Evolutionary conservation across 352 stramenopile genomes (phyloP).

Genomic region (Pythium pyrilobum): DNA sequence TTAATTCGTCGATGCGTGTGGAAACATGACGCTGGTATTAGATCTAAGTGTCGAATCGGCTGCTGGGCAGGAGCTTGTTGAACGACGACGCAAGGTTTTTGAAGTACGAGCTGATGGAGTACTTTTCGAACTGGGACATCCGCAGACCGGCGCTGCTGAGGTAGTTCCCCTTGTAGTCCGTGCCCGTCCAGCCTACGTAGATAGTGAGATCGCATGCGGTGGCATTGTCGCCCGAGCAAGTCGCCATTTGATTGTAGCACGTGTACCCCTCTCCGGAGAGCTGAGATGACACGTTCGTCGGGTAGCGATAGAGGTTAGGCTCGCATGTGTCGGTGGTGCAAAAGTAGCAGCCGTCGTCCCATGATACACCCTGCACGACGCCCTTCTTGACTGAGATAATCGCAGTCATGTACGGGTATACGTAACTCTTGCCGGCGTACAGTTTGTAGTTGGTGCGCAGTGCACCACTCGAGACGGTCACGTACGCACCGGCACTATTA

Average conservation of each 20-base stretch:
- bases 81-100: constrained; percentile 56
- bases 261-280: constrained; percentile 52
- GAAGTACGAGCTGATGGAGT: constrained; percentile 77
- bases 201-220: constrained; percentile 62
- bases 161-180: constrained; percentile 74
- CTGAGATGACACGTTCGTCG: constrained; percentile 45
- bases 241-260: constrained; percentile 40
- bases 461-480: constrained; percentile 65
- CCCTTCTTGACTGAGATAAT: constrained; percentile 81
- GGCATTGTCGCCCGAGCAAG: constrained; percentile 36
- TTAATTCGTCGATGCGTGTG: not conserved
- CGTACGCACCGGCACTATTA: constrained; percentile 36
- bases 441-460: constrained; percentile 72
- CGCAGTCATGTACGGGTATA: constrained; percentile 74
- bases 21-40: not conserved
- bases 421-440: constrained; percentile 36
- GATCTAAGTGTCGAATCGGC: constrained; percentile 36
- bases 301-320: constrained; percentile 56
- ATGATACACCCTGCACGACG: constrained; percentile 67
- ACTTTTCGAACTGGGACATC: constrained; percentile 82
- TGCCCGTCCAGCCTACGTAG: constrained; percentile 78
- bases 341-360: constrained; percentile 82
- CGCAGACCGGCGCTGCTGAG: constrained; percentile 67
- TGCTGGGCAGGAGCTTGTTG: constrained; percentile 38
- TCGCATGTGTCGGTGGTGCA: constrained; percentile 51